These are phyloP conservation scores for Westerdykella aurantiaca DNA, from an alignment of 2,329 filamentous ascomycete genomes.

Conservation along the genomic window DNA sequence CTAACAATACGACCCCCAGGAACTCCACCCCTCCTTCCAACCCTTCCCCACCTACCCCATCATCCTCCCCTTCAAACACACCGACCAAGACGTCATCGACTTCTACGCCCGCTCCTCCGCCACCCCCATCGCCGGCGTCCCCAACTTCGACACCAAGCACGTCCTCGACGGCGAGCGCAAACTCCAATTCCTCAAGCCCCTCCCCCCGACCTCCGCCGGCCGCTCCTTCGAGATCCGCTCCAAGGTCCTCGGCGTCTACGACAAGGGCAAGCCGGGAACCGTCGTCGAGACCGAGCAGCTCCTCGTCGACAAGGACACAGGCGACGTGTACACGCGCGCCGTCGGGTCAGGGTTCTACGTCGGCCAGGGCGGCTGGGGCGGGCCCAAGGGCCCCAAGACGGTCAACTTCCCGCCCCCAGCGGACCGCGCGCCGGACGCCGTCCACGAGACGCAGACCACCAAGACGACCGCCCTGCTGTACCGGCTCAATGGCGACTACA, in stretches of 20 bases:
- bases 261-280: constrained; percentile 78
- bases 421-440: constrained; percentile 63
- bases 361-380: constrained; percentile 77
- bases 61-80: constrained; percentile 77
- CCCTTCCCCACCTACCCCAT: constrained; percentile 87
- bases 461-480: constrained; percentile 57
- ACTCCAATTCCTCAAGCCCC: constrained; percentile 68
- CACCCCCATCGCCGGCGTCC: constrained; percentile 66
- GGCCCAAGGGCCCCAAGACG: constrained; percentile 77
- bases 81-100: constrained; percentile 70
- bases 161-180: constrained; percentile 81
- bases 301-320: constrained; percentile 63
- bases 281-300: constrained; percentile 75
- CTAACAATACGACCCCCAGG: constrained; percentile 45
- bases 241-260: constrained; percentile 79
- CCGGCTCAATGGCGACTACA: constrained; percentile 87
- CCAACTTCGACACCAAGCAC: constrained; percentile 66
- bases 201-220: constrained; percentile 67
- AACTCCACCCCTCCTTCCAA: constrained; percentile 78
- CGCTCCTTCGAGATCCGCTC: constrained; percentile 68
- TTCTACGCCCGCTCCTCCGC: constrained; percentile 69
- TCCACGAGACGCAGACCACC: constrained; percentile 65
- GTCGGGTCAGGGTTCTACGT: constrained; percentile 72
- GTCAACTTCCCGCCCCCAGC: constrained; percentile 72
- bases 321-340: constrained; percentile 65